A percentile compares a stretch with the other conserved stretches of the same genome.
These are phyloP conservation scores for Tylopilus vinaceipallidus DNA, from an alignment of 768 basidiomycete genomes.

Conservation along the genomic window DNA sequence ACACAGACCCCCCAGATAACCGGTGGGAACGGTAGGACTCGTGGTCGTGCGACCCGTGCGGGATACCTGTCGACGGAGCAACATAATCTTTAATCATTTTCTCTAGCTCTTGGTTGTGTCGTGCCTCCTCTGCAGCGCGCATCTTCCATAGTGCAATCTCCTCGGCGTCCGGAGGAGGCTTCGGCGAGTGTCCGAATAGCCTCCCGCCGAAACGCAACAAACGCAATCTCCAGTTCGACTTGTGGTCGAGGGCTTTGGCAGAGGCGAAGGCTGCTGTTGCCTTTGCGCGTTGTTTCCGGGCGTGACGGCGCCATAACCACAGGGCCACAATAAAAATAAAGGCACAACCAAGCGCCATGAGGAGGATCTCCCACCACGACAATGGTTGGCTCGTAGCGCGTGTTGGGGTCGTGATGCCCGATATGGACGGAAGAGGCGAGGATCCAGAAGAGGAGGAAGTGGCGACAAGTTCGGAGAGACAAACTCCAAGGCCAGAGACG, in stretches of 20 bases:
- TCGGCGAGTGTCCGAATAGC: conserved; percentile 51
- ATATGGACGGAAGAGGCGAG: conserved; percentile 47
- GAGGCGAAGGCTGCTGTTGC: conserved; percentile 63
- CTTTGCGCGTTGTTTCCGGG: conserved; percentile 65
- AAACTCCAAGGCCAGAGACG: conserved; percentile 70
- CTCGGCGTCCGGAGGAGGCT: conserved; percentile 34
- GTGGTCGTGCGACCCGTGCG: conserved; percentile 27
- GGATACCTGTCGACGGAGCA: conserved; percentile 38
- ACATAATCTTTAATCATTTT: conserved; percentile 49
- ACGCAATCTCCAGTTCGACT: conserved; percentile 52
- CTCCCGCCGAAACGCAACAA: conserved; percentile 55
- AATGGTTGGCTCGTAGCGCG: conserved; percentile 38
- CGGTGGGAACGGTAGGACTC: conserved; percentile 29
- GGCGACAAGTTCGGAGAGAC: conserved; percentile 71
- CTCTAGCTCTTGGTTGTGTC: conserved; percentile 48
- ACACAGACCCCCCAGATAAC: conserved; percentile 55
- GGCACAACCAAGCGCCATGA: conserved; percentile 79
- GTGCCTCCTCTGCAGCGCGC: conserved; percentile 49
- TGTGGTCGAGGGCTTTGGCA: conserved; percentile 50
- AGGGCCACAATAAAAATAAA: conserved; percentile 71
- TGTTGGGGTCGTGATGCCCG: conserved; percentile 58
- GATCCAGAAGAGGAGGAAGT: conserved; percentile 40
- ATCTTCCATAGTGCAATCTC: conserved; percentile 52
- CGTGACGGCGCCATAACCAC: conserved; percentile 67
- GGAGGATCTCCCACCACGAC: conserved; percentile 81